Evolutionary conservation across 371 early-diverging fungal species (phyloP), one percentile per base, ranked within the genome.

Genomic region (Mortierella sp.): DNA sequence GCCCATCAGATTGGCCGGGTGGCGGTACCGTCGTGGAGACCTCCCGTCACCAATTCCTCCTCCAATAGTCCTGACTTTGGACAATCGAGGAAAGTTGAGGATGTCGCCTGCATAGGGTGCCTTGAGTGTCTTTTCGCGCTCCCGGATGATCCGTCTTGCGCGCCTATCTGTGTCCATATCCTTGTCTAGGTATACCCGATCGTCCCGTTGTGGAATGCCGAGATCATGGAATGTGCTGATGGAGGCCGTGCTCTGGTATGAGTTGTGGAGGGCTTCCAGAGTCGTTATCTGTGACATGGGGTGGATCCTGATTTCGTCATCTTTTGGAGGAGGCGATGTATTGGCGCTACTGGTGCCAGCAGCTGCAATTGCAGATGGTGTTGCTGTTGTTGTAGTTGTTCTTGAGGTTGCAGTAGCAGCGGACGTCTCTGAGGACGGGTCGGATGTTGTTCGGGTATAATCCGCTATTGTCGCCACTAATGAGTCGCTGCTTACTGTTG

Each of bases 21-120:
- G 13, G 14, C 76, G 60, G 47, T 54, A 50, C 6, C 50, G 74
- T 50, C 73, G 55, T 10, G 47, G 14, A 24, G 19, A 14, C 42
- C 24, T 31, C 9, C 54, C 52, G 3, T 76, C 57, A 2, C 48
- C 14, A 7, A 10, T 34, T 13, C 63, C 63, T 5, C 84, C 84
- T n/a, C 84, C 81, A 19, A 84, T 84, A 3, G 84, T 84, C 28
- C 44, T 65, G 45, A 76, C 73, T n/a, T 47, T 80, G 13, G 77
- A 19, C 21, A 81, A 74, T 2, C 48, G 70, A 0, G 76, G 48
- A 4, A 76, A 78, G 0, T 70, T 38, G 3, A 84, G 52, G 10
- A 78, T 63, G 26, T 81, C 84, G 9, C 76, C 74, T 21, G 84
- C 76, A 4, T 76, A 55, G 28, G 55, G 19, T 13, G 76, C 70